Base-by-base conservation (phyloP, 805 yeast species). In the Candida andamanensis region DNA sequence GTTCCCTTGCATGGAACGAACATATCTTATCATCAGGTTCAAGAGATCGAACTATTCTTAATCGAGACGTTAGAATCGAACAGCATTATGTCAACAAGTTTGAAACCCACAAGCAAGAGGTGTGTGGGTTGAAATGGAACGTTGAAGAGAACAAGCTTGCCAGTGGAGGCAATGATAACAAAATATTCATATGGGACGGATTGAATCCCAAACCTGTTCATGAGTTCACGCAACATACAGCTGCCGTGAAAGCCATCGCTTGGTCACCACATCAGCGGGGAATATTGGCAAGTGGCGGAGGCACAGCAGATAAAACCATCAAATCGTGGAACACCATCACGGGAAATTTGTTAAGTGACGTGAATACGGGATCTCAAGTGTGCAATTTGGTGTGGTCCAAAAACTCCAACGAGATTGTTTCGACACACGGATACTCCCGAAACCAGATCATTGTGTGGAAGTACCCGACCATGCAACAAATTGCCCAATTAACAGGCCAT, bases 251-350 rank as follows among this genome's bases (percentile, higher is more conserved):
- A 58, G 98, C 97, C 0, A 72, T 92, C 32, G 85, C 95, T 2
- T 92, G 98, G 98, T 84, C 95, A 1, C 97, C 98, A 2, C 97
- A 92, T 52, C 95, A 86, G 52, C 67, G 97, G 34, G 97, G 97
- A 1, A 71, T 89, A 3, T 57, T 92, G 34, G 97, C 97, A 1
- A 76, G 92, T 2, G 98, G 98, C 11, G 98, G 98, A 13, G 98
- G 98, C 22, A 87, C 97, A 1, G 89, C 94, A 1, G 98, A 92
- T 57, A 77, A 90, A 36, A 72, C 80, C 24, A 81, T 92, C 45
- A 85, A 89, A 55, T 77, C 87, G 15, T 92, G 97, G 97, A 92
- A 89, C 54, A 82, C 95, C 0, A 60, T 79, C 27, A 84, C 82
- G 6, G 95, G 96, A 1, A 54, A 69, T 15, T 74, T 80, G 37